Evolutionary conservation across 768 basidiomycete species (phyloP), one percentile per base, ranked within the genome.

Genomic region (Pleurotus platypus): DNA sequence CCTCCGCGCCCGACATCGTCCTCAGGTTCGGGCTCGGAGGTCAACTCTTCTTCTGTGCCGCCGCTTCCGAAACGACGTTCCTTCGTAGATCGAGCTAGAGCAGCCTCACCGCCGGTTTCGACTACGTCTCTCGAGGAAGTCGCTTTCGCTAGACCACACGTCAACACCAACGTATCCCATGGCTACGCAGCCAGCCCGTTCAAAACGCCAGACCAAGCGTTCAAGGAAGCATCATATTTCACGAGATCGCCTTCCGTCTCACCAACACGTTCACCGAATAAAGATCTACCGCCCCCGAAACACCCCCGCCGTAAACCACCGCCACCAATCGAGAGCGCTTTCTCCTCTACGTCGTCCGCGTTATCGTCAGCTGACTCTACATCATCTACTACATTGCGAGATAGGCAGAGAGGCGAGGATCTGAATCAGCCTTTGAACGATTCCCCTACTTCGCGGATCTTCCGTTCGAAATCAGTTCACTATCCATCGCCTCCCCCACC

Each of bases 381-480:
- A 8, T 27, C 57, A 26, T 22, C 27, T 39, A 40, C 51, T 47
- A 12, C 58, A 63, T 40, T 38, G 35, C 61, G 56, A 18, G 58
- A 55, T 57, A 57, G 55, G 18, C 56, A 57, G 49, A 63, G 47
- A 53, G 62, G 40, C 11, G 50, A 62, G 50, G 53, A 62, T 30
- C 46, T 62, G n/a, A 57, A 61, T 26, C 51, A 57, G 43, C 43
- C 58, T 24, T 48, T 30, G 3, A 63, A 62, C 46, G 57, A 60
- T 22, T 70, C 71, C 2, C 71, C 72, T n/a, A 69, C 68, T 2
- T 55, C 65, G 1, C 75, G 81, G 11, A 71, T 81, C 5, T 74
- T 75, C 48, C 76, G 86, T 9, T 82, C 82, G 38, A 83, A 78
- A 62, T 84, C 84, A 0, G 62, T 86, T 67, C 79, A 83, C 63